Conservation (phyloP, 148 eudicot genomes). For the Rhododendron ferrugineum region DNA sequence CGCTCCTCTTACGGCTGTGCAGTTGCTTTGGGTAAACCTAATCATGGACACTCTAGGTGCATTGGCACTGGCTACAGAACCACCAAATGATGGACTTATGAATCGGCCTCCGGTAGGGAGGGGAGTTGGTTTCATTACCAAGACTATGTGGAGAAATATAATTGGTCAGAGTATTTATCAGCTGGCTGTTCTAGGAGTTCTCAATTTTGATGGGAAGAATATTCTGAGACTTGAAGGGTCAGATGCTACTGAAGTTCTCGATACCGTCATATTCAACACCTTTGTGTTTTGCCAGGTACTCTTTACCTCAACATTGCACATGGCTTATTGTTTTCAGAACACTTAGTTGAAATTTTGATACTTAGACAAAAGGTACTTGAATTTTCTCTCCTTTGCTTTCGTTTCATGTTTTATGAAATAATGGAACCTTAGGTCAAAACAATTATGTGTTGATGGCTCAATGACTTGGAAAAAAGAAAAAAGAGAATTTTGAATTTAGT, state of each 20-base stretch:
- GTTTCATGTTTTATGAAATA: not conserved
- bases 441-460: not conserved
- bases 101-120: conserved; percentile 46
- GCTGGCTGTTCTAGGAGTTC: conserved; percentile 32
- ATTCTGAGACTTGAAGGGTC: conserved; percentile 35
- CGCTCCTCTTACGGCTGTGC: conserved; percentile 59
- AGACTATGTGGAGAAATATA: conserved; percentile 56
- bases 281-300: conserved; percentile 60
- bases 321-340: not conserved
- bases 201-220: conserved; percentile 41
- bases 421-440: not conserved
- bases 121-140: conserved; percentile 37
- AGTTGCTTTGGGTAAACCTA: conserved; percentile 60
- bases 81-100: conserved; percentile 46
- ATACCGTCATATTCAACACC: conserved; percentile 48
- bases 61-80: conserved; percentile 58
- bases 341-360: not conserved
- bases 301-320: not conserved
- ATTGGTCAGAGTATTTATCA: conserved; percentile 54
- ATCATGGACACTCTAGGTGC: conserved; percentile 68
- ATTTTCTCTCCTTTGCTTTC: conserved; percentile 5
- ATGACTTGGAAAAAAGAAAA: not conserved
- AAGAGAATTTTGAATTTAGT: not conserved
- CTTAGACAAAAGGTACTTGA: not conserved
- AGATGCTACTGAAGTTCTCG: conserved; percentile 39